Conservation (phyloP, 306 rosid species). For the Vigna trinervia region DNA sequence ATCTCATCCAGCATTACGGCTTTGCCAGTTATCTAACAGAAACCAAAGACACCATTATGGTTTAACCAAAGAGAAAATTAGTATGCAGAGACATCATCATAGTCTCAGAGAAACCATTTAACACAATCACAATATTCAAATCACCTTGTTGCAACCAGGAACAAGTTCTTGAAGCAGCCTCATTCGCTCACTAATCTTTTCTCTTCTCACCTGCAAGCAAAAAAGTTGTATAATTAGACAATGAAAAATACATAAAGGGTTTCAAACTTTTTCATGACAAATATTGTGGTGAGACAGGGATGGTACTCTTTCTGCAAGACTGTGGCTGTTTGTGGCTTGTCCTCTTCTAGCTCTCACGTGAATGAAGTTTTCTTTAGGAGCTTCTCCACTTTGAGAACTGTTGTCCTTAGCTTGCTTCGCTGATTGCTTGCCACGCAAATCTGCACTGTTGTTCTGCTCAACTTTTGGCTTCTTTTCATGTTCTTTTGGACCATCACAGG, state of each 20-base stretch:
- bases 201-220: constrained; percentile 88
- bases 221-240: neutral
- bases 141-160: constrained; percentile 99
- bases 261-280: constrained; percentile 20
- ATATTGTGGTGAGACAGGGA: constrained; percentile 25
- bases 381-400: constrained; percentile 68
- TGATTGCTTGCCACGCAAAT: constrained; percentile 64
- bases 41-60: constrained; percentile 38
- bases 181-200: constrained; percentile 98
- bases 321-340: constrained; percentile 98
- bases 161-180: constrained; percentile 99
- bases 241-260: neutral
- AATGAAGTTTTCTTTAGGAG: constrained; percentile 81
- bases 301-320: constrained; percentile 98
- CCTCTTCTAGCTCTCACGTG: constrained; percentile 99
- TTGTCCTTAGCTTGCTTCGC: constrained; percentile 76
- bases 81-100: constrained; percentile 27
- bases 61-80: constrained; percentile 26
- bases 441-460: constrained; percentile 61
- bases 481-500: constrained; percentile 64
- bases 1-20: constrained; percentile 99
- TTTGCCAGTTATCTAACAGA: constrained; percentile 90
- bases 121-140: constrained; percentile 18
- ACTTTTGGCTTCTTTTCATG: constrained; percentile 67
- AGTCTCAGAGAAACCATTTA: constrained; percentile 41